Evolutionary conservation across 345 rosid genomes (phyloP).

Genomic region (Clarkia xantiana): DNA sequence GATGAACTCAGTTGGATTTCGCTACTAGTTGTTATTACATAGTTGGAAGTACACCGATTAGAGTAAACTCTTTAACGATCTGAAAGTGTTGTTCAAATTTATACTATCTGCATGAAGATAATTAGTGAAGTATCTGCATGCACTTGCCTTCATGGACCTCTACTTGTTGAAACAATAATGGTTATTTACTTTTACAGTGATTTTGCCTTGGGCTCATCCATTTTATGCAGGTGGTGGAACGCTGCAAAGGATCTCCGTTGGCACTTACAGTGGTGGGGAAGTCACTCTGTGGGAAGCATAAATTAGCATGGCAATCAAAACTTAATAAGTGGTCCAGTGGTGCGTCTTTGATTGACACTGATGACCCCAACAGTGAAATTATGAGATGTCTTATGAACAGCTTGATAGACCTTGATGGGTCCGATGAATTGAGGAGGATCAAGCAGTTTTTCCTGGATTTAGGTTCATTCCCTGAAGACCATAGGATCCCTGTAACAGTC

Average conservation of each 20-base stretch:
- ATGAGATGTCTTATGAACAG: constrained; percentile 27
- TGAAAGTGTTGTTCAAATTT: too few relatives aligned
- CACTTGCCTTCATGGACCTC: too few relatives aligned
- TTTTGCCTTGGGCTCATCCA: too few relatives aligned
- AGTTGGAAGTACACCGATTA: too few relatives aligned
- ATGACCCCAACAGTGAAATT: constrained; percentile 12
- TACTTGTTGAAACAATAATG: too few relatives aligned
- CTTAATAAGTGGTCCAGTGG: constrained; percentile 5
- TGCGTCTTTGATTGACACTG: constrained; percentile 9
- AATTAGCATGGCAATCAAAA: neutral
- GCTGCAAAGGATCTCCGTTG: constrained; percentile 3
- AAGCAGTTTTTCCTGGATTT: constrained; percentile 43
- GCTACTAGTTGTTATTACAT: too few relatives aligned
- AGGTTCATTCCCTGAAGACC: constrained; percentile 45
- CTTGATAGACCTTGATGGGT: constrained; percentile 19
- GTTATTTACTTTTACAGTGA: too few relatives aligned
- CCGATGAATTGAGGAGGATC: too few relatives aligned
- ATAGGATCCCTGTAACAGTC: constrained; percentile 29
- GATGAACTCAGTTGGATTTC: too few relatives aligned
- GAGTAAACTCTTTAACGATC: too few relatives aligned
- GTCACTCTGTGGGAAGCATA: constrained; percentile 11
- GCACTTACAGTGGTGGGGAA: constrained; percentile 1
- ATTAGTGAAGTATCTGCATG: too few relatives aligned
- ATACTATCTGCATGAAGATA: too few relatives aligned
- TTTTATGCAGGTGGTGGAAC: constrained; percentile 4